These are phyloP conservation scores for Lentinula aciculospora DNA, from an alignment of 768 basidiomycete genomes.

Conservation along the genomic window DNA sequence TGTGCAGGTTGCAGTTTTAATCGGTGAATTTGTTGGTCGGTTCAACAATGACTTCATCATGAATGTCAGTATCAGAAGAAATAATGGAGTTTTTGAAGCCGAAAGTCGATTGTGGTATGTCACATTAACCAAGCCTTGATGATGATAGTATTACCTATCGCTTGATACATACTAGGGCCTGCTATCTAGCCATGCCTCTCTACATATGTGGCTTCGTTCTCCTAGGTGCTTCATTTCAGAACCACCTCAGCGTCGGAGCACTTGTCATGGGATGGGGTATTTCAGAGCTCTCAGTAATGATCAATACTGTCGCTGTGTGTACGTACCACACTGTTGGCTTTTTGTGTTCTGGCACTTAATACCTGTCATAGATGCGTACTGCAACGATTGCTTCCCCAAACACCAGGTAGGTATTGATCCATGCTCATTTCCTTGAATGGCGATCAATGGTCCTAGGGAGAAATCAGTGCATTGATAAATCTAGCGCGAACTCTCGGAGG, in stretches of 20 bases:
- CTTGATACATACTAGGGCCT: constrained; percentile 36
- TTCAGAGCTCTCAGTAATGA: constrained; percentile 48
- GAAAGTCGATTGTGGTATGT: constrained; percentile 56
- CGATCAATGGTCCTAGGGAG: constrained; percentile 32
- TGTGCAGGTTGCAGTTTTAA: constrained; percentile 39
- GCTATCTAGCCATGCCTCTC: constrained; percentile 54
- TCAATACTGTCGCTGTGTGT: constrained; percentile 61
- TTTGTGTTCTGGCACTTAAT: constrained; percentile 8
- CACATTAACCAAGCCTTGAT: not conserved
- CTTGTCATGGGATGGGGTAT: constrained; percentile 68
- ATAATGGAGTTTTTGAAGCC: constrained; percentile 55
- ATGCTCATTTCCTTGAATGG: too few relatives aligned
- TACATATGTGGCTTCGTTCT: constrained; percentile 58
- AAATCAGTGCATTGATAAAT: constrained; percentile 59
- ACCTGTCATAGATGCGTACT: constrained; percentile 36
- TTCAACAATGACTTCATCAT: constrained; percentile 51
- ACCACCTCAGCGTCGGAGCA: constrained; percentile 44
- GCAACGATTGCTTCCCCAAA: constrained; percentile 44
- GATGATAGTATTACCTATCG: not conserved
- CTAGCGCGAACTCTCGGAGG: constrained; percentile 49
- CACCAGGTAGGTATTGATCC: constrained; percentile 24
- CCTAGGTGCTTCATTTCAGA: constrained; percentile 50
- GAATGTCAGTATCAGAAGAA: constrained; percentile 36
- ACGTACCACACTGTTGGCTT: constrained; percentile 17
- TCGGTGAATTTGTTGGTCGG: constrained; percentile 48